These are phyloP conservation scores for Rhizophora mangle DNA, from an alignment of 345 rosid species.

Conservation along the genomic window DNA sequence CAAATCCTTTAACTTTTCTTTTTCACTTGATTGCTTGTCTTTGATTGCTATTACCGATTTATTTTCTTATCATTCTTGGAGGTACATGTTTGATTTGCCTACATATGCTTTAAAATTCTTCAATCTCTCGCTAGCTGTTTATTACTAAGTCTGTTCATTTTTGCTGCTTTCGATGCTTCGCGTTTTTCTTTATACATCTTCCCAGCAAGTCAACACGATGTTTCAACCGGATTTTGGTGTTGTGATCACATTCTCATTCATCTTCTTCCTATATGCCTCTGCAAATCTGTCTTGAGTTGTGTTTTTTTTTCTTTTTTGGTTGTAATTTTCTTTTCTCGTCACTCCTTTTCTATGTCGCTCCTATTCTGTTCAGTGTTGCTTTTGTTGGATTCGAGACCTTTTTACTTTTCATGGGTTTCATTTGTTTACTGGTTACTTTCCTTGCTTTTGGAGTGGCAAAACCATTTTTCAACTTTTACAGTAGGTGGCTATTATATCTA, in stretches of 20 bases:
- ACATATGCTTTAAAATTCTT: constrained; percentile 1
- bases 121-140: constrained; percentile 5
- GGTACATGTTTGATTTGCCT: not conserved
- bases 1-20: constrained; percentile 22
- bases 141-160: constrained; percentile 11
- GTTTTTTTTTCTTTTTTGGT: not conserved
- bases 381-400: constrained; percentile 24
- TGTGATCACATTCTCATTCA: not conserved
- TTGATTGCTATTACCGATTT: constrained; percentile 11
- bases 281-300: not conserved
- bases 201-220: not conserved
- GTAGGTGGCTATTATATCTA: not conserved
- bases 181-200: not conserved
- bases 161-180: not conserved
- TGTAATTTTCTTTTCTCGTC: no score
- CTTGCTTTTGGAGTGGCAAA: constrained; percentile 15
- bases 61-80: constrained; percentile 1
- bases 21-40: constrained; percentile 14
- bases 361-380: constrained; percentile 5
- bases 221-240: not conserved
- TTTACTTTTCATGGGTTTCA: constrained; percentile 23
- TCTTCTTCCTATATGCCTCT: not conserved
- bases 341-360: no score
- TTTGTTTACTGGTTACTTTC: constrained; percentile 16
- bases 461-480: constrained; percentile 12